These are phyloP conservation scores for Spathaspora boniae DNA, from an alignment of 805 yeast genomes.

Conservation along the genomic window DNA sequence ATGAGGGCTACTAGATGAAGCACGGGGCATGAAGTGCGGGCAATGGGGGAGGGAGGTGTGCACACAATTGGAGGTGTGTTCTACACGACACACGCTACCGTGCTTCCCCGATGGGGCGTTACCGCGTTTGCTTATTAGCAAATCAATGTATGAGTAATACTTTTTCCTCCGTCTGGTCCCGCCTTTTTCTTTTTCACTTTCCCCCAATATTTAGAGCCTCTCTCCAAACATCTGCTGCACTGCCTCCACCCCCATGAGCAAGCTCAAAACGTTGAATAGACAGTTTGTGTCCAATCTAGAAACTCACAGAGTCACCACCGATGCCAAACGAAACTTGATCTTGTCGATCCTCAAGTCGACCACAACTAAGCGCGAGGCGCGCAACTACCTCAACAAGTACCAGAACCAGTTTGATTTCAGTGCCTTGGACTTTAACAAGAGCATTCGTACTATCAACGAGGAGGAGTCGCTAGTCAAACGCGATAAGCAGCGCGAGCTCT, in stretches of 20 bases:
- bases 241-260: constrained; percentile 20
- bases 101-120: too few relatives aligned
- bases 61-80: too few relatives aligned
- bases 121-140: too few relatives aligned
- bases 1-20: constrained; percentile 2
- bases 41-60: too few relatives aligned
- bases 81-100: too few relatives aligned
- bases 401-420: constrained; percentile 40
- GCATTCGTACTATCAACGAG: constrained; percentile 17
- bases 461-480: constrained; percentile 13
- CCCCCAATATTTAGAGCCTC: too few relatives aligned
- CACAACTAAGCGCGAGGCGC: constrained; percentile 91
- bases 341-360: constrained; percentile 82
- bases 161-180: too few relatives aligned
- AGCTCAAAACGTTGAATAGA: constrained; percentile 22
- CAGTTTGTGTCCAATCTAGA: constrained; percentile 37
- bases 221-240: constrained; percentile 1
- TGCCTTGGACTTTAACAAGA: constrained; percentile 12
- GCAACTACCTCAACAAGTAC: constrained; percentile 73
- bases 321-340: constrained; percentile 65
- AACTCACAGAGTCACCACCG: constrained; percentile 29
- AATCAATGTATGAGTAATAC: constrained; percentile 4
- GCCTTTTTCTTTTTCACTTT: neutral
- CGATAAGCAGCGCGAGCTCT: constrained; percentile 28
- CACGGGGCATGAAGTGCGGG: too few relatives aligned